Conservation (phyloP, 2,329 filamentous ascomycete species). For the Dactylellina leptospora region DNA sequence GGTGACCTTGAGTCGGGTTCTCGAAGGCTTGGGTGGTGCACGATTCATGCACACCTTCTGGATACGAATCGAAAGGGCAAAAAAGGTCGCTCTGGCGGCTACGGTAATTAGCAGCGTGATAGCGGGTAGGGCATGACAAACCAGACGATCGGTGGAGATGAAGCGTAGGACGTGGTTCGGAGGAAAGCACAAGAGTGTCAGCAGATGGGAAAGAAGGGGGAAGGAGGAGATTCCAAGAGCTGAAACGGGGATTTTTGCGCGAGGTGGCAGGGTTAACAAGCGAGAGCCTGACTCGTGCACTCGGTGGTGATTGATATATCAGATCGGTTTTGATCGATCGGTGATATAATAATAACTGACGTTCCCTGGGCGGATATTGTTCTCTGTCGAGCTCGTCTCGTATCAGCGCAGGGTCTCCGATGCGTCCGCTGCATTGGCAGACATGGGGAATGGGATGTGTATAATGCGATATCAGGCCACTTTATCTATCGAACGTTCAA, state of each 20-base stretch:
- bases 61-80: conserved; percentile 17
- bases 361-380: no score
- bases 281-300: conserved; percentile 49
- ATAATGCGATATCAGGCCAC: no score
- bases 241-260: conserved; percentile 52
- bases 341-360: no score
- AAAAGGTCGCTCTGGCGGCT: conserved; percentile 33
- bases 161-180: conserved; percentile 44
- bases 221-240: conserved; percentile 44
- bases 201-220: conserved; percentile 43
- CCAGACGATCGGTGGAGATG: conserved; percentile 50
- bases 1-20: conserved; percentile 10
- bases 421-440: no score
- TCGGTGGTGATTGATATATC: background rate
- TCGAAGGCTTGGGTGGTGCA: conserved; percentile 12
- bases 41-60: conserved; percentile 41
- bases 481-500: no score
- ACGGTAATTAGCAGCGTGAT: conserved; percentile 41
- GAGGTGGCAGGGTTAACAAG: conserved; percentile 50
- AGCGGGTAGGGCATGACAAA: conserved; percentile 32
- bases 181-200: conserved; percentile 41
- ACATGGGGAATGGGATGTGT: no score
- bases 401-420: no score
- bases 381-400: no score
- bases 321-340: conserved; percentile 4